Percentiles rank a stretch among this genome's conserved stretches.
Conservation (phyloP, 768 basidiomycete species). For the Piloderma croceum region DNA sequence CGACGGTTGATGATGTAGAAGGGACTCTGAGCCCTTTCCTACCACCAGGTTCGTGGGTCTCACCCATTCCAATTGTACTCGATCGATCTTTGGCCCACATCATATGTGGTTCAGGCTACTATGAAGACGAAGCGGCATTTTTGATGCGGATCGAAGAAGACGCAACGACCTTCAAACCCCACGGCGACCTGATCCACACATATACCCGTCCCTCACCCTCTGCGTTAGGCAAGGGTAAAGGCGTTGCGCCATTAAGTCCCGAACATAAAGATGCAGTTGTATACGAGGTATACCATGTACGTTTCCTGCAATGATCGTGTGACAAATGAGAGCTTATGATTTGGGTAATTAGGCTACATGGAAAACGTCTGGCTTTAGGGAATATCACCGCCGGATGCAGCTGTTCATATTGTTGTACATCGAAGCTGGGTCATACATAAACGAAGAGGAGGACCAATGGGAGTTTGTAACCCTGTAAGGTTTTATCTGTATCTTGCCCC, state of each 20-base stretch:
- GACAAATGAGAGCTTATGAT: neutral
- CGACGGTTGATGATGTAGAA: slow-evolving; percentile 84
- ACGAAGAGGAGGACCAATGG: slow-evolving; percentile 91
- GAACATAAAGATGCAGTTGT: slow-evolving; percentile 58
- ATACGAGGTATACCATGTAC: slow-evolving; percentile 88
- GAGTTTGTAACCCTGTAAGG: slow-evolving; percentile 86
- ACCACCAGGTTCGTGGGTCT: slow-evolving; percentile 49
- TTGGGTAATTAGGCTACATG: slow-evolving; percentile 59
- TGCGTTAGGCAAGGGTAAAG: slow-evolving; percentile 51
- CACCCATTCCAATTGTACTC: neutral
- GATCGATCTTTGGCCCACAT: neutral
- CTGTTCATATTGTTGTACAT: slow-evolving; percentile 92
- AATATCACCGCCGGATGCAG: slow-evolving; percentile 91
- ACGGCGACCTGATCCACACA: slow-evolving; percentile 67
- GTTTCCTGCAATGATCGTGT: slow-evolving; percentile 21
- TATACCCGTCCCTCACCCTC: slow-evolving; percentile 58
- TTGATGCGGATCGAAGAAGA: slow-evolving; percentile 68
- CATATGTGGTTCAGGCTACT: slow-evolving; percentile 48
- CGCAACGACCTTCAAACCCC: slow-evolving; percentile 69
- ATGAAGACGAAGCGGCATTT: slow-evolving; percentile 64
- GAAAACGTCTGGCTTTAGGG: slow-evolving; percentile 80
- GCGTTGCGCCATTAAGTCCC: slow-evolving; percentile 35
- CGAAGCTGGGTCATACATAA: slow-evolving; percentile 92
- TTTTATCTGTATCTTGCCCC: too few species aligned
- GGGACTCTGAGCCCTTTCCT: slow-evolving; percentile 72